Percentiles rank a stretch among this genome's conserved stretches.
Conservation (phyloP, 1,139 yeast genomes). For the Sugiyamaella grinbergsii region DNA sequence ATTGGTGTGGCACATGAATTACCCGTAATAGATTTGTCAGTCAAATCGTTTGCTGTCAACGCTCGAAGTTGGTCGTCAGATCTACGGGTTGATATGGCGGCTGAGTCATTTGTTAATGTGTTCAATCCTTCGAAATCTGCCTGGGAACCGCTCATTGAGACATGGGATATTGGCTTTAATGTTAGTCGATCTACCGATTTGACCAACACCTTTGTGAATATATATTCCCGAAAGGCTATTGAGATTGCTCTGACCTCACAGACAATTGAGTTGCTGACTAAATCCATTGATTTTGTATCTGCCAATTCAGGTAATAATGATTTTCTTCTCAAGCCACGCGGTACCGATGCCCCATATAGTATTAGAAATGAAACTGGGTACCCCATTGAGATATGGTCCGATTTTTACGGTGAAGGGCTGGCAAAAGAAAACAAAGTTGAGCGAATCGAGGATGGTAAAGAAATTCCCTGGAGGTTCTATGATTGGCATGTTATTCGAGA, state of each 20-base stretch:
- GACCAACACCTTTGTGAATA: constrained; percentile 58
- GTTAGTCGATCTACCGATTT: constrained; percentile 51
- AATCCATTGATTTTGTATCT: constrained; percentile 65
- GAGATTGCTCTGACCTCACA: constrained; percentile 83
- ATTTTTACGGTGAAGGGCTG: constrained; percentile 35
- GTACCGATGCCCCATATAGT: constrained; percentile 78
- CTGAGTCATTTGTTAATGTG: constrained; percentile 73
- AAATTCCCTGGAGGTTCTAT: constrained; percentile 86
- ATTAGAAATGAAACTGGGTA: constrained; percentile 85
- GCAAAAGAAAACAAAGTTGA: constrained; percentile 23
- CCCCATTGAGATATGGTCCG: constrained; percentile 76
- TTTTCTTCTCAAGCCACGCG: constrained; percentile 61
- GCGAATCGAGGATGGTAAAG: constrained; percentile 52
- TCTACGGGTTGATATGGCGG: constrained; percentile 58
- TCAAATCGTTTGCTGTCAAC: constrained; percentile 68
- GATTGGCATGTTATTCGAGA: constrained; percentile 91
- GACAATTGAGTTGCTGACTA: constrained; percentile 47
- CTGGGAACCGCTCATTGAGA: constrained; percentile 95
- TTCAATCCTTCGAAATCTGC: constrained; percentile 90
- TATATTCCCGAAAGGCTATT: constrained; percentile 72
- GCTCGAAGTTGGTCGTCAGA: constrained; percentile 93
- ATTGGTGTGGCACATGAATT: constrained; percentile 94
- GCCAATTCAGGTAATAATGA: constrained; percentile 61
- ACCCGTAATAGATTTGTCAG: constrained; percentile 81
- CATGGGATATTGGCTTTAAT: constrained; percentile 81